These are phyloP conservation scores for Nepenthes mirabilis DNA, from an alignment of 148 eudicot genomes.

Conservation along the genomic window DNA sequence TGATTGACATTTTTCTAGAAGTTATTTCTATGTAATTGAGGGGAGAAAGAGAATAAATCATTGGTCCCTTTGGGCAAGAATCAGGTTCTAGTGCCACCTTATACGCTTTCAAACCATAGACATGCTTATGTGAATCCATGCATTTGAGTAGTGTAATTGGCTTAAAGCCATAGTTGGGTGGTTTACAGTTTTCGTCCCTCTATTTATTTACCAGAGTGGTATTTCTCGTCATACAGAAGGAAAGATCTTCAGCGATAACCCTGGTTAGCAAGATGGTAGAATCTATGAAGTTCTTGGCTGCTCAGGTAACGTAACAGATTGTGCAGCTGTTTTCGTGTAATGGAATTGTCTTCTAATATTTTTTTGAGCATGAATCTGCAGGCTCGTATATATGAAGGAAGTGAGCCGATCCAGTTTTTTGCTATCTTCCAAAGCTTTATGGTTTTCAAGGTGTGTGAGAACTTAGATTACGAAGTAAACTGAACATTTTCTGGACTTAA, in stretches of 20 bases:
- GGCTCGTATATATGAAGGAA: conserved; percentile 82
- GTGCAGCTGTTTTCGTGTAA: background rate
- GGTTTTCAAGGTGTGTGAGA: conserved; percentile 58
- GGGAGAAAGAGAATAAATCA: no score
- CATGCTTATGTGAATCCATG: no score
- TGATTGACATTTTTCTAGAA: no score
- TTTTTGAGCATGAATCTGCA: conserved; percentile 18
- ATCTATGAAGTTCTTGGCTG: conserved; percentile 63
- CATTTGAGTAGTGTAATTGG: no score
- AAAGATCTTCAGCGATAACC: conserved; percentile 58
- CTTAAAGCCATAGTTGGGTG: background rate
- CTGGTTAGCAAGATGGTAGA: conserved; percentile 86
- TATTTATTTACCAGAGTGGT: background rate
- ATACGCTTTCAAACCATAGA: no score
- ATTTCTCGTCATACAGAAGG: conserved; percentile 41
- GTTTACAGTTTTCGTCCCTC: background rate
- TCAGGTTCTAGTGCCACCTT: no score
- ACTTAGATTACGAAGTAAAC: background rate
- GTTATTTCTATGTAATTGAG: no score
- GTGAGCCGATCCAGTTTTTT: conserved; percentile 81
- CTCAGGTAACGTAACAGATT: conserved; percentile 44
- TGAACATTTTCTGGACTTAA: background rate
- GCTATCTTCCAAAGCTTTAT: conserved; percentile 89
- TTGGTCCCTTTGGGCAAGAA: no score
- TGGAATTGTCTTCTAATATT: conserved; percentile 13